Conservation (phyloP, 495 filamentous ascomycete species). For the Talaromyces thailandensis region DNA sequence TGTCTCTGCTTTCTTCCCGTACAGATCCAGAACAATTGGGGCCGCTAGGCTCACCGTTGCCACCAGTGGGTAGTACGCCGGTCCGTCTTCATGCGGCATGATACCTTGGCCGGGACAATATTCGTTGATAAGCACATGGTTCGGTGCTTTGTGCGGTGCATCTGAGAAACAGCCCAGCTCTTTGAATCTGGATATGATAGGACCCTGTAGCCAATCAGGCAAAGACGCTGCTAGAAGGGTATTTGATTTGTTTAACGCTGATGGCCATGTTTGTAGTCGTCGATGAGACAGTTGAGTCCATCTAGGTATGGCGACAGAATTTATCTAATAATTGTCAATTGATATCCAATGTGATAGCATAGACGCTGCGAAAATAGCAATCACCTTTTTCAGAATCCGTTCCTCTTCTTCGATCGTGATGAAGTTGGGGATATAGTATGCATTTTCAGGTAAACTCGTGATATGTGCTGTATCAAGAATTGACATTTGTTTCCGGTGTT, state of each 20-base stretch:
- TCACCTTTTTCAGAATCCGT: conserved; percentile 59
- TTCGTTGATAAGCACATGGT: conserved; percentile 92
- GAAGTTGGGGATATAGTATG: conserved; percentile 87
- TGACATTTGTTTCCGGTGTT: background rate
- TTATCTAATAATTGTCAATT: conserved; percentile 23
- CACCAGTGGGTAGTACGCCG: conserved; percentile 77
- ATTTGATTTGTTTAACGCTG: conserved; percentile 59
- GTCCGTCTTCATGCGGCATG: conserved; percentile 92
- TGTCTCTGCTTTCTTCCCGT: conserved; percentile 38
- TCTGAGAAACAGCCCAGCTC: conserved; percentile 51
- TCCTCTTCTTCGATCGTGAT: conserved; percentile 69
- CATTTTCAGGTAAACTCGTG: conserved; percentile 48
- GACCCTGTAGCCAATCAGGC: conserved; percentile 65
- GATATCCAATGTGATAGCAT: background rate
- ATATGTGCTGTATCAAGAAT: conserved; percentile 43
- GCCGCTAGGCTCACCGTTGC: conserved; percentile 82
- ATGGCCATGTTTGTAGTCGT: conserved; percentile 85
- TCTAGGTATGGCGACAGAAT: conserved; percentile 56
- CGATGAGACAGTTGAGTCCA: conserved; percentile 84
- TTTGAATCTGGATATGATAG: conserved; percentile 58
- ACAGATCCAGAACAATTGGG: conserved; percentile 69
- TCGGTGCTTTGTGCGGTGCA: conserved; percentile 68
- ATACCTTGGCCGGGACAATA: conserved; percentile 85
- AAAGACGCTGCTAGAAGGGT: conserved; percentile 67
- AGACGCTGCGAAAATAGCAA: background rate